Evolutionary conservation across 2,329 filamentous ascomycete genomes (phyloP), one percentile per base, ranked within the genome.

Genomic region (Aspergillus quadricinctus): DNA sequence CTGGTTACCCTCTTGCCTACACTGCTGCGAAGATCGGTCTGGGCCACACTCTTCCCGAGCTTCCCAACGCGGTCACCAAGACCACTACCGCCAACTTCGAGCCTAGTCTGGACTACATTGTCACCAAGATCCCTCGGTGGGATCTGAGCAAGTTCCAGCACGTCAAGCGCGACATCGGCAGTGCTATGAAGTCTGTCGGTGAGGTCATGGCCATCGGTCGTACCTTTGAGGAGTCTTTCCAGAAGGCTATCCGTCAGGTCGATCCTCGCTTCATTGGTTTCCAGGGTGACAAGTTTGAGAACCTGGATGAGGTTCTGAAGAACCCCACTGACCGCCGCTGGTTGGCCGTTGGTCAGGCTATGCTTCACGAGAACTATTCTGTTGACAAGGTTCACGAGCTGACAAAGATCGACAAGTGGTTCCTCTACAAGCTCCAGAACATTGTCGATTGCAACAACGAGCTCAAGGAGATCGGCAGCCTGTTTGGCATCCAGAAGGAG

Each of bases 361-460:
- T 99, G 91, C 86, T 96, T 64, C 92, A 97, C 80, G 92, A 97
- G 78, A 88, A 89, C 75, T 99, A 99, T 81, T 86, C 90, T 1
- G 92, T 97, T 49, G 93, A 99, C 63, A 87, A 84, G 74, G 83
- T 99, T 17, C 92, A 97, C 72, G 91, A 97, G 6, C 80, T 99
- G 66, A 96, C 89, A 78, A 97, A 96, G 83, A 99, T 99, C 69
- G 94, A 97, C 80, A 96, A 96, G 78, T 97, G 94, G 94, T 99
- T 99, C 83, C 79, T 99, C 67, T 86, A 97, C 86, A 97, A 99
- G 84, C 86, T 99, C 52, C 88, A 96, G 79, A 97, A 97, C 80
- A 90, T 99, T 68, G 94, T 96, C 52, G 85, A 97, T 75, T 92
- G 89, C 79, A 90, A 89, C 58, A 86, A 85, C 64, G 90, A 96